Evolutionary conservation across 257 asterid species (phyloP), one percentile per base, ranked within the genome.

Genomic region (Forsythia viridissima): DNA sequence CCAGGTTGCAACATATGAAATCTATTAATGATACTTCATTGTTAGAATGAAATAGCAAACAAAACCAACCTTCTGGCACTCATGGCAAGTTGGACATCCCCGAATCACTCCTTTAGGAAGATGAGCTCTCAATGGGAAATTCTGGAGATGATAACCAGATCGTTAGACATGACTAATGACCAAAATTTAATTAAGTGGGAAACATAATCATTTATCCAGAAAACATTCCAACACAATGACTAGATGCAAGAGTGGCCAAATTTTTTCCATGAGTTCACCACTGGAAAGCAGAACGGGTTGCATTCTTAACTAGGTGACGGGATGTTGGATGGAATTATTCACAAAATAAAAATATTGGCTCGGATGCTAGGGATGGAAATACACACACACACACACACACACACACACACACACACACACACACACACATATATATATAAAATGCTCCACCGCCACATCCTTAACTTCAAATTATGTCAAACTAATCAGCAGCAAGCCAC

Each of bases 91-190:
- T 84, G 92, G 61, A 80, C 98, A 92, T 83, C 97, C 97, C 65
- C 85, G 86, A 72, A 86, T 81, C 76, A 90, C 96, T 83, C 96
- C 98, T 86, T 85, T 88, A 4, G 92, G 97, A 85, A 88, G 94
- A 81, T 67, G 59, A 81, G 84, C 83, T 72, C 79, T 83, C 79
- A 72, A 76, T n/a, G 84, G 79, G 76, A 59, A 77, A 81, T 81
- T 78, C 96, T 91, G 90, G 78, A 73, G 71, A 79, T 48, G 40
- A 83, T 18, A 73, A 77, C 77, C 70, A n/a, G 41, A 72, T 74
- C 24, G 71, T 77, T 77, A 83, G 83, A 38, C 79, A 87, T 65
- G 48, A 55, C 30, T 41, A 43, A 57, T 20, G 65, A 81, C 67
- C 67, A 68, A 77, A 24, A 75, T 57, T 65, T 16, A 74, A 80